These are phyloP conservation scores for Plasmodium blacklocki DNA, from an alignment of 169 alveolate species.

Conservation along the genomic window DNA sequence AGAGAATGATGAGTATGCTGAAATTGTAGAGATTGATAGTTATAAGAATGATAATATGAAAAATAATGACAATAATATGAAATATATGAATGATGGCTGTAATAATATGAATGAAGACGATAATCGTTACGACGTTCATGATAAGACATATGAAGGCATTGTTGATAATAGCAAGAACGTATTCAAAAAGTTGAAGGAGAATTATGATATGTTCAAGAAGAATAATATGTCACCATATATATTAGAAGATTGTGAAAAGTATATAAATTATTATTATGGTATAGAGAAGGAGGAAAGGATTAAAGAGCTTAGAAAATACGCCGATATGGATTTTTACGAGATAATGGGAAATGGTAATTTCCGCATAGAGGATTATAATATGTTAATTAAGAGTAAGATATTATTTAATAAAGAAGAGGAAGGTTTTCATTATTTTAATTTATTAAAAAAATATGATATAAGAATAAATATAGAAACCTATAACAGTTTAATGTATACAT, in stretches of 20 bases:
- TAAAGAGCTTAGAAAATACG: constrained; percentile 36
- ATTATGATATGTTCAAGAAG: constrained; percentile 52
- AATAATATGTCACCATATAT: constrained; percentile 40
- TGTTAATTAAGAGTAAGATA: constrained; percentile 61
- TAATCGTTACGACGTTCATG: not conserved
- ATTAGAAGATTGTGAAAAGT: constrained; percentile 44
- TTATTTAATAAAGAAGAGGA: constrained; percentile 45
- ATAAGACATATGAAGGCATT: constrained; percentile 43
- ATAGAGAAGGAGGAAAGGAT: constrained; percentile 68
- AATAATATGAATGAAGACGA: not conserved
- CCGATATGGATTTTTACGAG: constrained; percentile 39
- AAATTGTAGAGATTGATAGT: not conserved
- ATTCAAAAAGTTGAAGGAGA: constrained; percentile 43
- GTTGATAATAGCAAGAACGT: constrained; percentile 47
- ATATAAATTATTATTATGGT: constrained; percentile 65
- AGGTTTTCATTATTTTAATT: constrained; percentile 69
- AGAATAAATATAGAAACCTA: constrained; percentile 80
- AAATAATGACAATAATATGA: not conserved
- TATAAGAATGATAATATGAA: not conserved
- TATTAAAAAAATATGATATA: constrained; percentile 74
- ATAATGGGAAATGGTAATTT: constrained; percentile 51
- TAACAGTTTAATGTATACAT: constrained; percentile 79
- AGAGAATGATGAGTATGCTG: not conserved
- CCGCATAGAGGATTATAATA: constrained; percentile 37
- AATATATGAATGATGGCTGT: not conserved